These are phyloP conservation scores for Neofusicoccum laricinum DNA, from an alignment of 2,329 filamentous ascomycete genomes.

Conservation along the genomic window DNA sequence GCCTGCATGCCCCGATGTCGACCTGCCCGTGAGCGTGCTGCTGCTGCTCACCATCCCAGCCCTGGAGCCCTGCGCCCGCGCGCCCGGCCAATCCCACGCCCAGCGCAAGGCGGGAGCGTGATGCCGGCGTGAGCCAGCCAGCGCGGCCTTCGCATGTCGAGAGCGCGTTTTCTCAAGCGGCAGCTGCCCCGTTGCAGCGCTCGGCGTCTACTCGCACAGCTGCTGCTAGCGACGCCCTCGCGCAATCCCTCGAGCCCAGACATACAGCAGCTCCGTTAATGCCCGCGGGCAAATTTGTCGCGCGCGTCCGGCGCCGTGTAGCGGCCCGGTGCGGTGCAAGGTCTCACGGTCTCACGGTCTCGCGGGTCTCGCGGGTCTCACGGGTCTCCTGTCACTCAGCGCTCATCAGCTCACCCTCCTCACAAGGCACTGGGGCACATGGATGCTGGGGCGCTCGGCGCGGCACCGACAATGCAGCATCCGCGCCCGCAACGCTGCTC, in stretches of 20 bases:
- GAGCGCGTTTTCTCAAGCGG: neutral
- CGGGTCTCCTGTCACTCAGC: neutral
- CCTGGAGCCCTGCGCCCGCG: neutral
- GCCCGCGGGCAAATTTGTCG: neutral
- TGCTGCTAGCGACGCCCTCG: neutral
- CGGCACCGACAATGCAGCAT: conserved; percentile 2
- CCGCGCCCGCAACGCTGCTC: neutral
- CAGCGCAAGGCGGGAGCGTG: neutral
- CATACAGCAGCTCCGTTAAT: neutral
- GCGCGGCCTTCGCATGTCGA: neutral
- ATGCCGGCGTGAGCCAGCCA: conserved; percentile 7
- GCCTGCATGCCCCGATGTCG: neutral
- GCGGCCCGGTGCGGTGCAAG: conserved; percentile 4
- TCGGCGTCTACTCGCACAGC: neutral
- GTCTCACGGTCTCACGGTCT: neutral
- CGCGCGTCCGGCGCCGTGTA: neutral
- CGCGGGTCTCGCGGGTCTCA: neutral
- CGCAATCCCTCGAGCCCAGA: neutral
- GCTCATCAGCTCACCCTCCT: neutral
- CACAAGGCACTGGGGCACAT: too few species aligned
- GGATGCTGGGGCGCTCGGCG: neutral
- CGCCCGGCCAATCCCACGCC: neutral
- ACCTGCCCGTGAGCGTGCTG: neutral
- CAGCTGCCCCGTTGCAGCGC: neutral
- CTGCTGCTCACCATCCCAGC: neutral